A percentile compares a stretch with the other conserved stretches of the same genome.
Conservation (phyloP, 2,329 filamentous ascomycete genomes). For the Akanthomyces uredinophilus region DNA sequence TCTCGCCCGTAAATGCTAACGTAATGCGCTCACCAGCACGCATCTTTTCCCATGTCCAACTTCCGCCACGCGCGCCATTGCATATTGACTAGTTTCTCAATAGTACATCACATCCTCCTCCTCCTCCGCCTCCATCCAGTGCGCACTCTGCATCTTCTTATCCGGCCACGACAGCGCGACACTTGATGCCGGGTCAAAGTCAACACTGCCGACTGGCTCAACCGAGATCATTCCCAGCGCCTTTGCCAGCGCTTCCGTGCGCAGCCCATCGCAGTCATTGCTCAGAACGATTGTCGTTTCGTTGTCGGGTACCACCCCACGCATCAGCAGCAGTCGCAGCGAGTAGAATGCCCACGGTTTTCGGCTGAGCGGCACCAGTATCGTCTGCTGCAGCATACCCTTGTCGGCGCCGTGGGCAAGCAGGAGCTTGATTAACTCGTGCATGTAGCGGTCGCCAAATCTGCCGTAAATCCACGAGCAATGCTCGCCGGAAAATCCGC, state of each 20-base stretch:
- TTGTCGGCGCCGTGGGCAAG: neutral
- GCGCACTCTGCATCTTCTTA: neutral
- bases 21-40: too few relatives aligned
- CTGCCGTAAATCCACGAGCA: too few relatives aligned
- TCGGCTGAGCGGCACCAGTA: neutral
- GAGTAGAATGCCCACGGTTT: neutral
- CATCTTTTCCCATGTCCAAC: neutral
- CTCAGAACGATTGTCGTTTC: neutral
- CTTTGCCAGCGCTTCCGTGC: neutral
- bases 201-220: too few relatives aligned
- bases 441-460: neutral
- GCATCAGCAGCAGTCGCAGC: neutral
- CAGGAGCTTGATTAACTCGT: neutral
- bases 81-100: neutral
- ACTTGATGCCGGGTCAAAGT: neutral
- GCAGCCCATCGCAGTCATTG: accelerated
- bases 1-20: too few relatives aligned
- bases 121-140: neutral
- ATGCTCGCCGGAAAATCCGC: neutral
- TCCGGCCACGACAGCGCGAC: neutral
- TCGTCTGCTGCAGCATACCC: neutral
- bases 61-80: neutral
- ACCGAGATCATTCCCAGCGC: neutral
- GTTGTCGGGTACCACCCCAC: neutral
- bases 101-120: neutral